phyloP scores from a whole-genome alignment of 352 stramenopile species.

The Globisporangium okanoganense region DNA sequence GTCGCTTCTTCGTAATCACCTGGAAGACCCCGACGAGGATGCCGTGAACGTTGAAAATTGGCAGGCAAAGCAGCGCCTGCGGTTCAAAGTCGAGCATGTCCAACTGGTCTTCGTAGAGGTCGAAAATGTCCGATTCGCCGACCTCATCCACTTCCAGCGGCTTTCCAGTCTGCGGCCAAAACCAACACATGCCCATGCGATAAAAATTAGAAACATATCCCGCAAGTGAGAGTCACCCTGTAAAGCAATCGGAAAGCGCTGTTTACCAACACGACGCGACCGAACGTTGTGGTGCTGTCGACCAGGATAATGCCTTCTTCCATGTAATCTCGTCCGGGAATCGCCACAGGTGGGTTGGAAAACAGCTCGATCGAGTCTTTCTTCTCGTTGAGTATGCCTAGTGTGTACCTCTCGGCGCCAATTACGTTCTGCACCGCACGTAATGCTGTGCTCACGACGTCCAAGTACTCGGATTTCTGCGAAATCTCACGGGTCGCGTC shows the following conservation, averaged over 20 bases:
- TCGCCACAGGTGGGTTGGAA: slow-evolving; percentile 51
- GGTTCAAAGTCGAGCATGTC: slow-evolving; percentile 64
- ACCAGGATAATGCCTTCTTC: slow-evolving; percentile 52
- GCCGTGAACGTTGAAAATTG: slow-evolving; percentile 65
- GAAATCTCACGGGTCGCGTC: slow-evolving; percentile 58
- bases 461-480: slow-evolving; percentile 42
- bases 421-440: slow-evolving; percentile 46
- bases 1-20: slow-evolving; percentile 43
- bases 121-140: slow-evolving; percentile 42
- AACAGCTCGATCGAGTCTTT: slow-evolving; percentile 57
- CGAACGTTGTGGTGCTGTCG: slow-evolving; percentile 62
- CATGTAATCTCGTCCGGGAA: slow-evolving; percentile 43
- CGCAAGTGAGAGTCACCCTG: neutral
- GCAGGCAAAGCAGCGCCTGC: slow-evolving; percentile 45
- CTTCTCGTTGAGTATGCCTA: slow-evolving; percentile 61
- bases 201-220: neutral
- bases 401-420: slow-evolving; percentile 49
- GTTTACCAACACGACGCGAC: slow-evolving; percentile 57
- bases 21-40: slow-evolving; percentile 59
- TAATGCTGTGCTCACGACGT: slow-evolving; percentile 55
- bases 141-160: slow-evolving; percentile 50
- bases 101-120: slow-evolving; percentile 66
- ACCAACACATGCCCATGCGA: neutral
- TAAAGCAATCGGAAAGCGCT: neutral
- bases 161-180: slow-evolving; percentile 41